These are phyloP conservation scores for Bryoerythrophyllum caledonicum DNA, from an alignment of 225 moss, liverwort and hornwort species.

Conservation along the genomic window DNA sequence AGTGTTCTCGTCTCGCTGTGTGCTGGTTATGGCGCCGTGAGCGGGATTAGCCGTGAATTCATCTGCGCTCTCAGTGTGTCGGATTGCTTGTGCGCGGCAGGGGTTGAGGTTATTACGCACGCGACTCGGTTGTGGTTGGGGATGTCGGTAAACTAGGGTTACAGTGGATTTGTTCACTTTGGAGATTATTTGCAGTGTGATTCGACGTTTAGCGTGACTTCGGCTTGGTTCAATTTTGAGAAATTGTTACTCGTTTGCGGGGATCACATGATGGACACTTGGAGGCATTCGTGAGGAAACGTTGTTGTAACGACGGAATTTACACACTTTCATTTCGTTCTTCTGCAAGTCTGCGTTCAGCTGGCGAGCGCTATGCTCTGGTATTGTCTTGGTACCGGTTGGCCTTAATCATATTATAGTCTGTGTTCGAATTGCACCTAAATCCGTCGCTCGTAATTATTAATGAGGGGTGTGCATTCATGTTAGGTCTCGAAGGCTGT, in stretches of 20 bases:
- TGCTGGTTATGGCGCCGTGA: not conserved
- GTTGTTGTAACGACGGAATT: slow-evolving; percentile 18
- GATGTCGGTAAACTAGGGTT: slow-evolving; percentile 40
- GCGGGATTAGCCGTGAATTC: slow-evolving; percentile 8
- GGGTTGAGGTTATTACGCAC: no score
- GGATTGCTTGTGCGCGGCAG: no score
- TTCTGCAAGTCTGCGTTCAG: slow-evolving; percentile 20
- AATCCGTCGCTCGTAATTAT: not conserved
- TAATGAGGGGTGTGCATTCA: not conserved
- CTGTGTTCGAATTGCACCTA: not conserved
- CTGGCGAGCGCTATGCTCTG: slow-evolving; percentile 28
- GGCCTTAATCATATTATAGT: not conserved
- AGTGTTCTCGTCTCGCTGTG: not conserved
- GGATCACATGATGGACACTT: slow-evolving; percentile 10
- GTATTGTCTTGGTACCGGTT: slow-evolving; percentile 2
- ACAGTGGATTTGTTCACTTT: slow-evolving; percentile 17
- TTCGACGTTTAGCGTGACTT: not conserved
- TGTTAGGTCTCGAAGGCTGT: slow-evolving; percentile 9
- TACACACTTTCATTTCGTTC: slow-evolving; percentile 17
- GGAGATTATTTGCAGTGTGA: not conserved
- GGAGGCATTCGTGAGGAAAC: slow-evolving; percentile 21
- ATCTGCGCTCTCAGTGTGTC: not conserved
- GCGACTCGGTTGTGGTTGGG: slow-evolving; percentile 1
- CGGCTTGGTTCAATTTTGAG: slow-evolving; percentile 8
- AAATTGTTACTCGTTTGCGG: not conserved